Evolutionary conservation across 306 rosid species (phyloP).

Genomic region (Vigna nakashimae): DNA sequence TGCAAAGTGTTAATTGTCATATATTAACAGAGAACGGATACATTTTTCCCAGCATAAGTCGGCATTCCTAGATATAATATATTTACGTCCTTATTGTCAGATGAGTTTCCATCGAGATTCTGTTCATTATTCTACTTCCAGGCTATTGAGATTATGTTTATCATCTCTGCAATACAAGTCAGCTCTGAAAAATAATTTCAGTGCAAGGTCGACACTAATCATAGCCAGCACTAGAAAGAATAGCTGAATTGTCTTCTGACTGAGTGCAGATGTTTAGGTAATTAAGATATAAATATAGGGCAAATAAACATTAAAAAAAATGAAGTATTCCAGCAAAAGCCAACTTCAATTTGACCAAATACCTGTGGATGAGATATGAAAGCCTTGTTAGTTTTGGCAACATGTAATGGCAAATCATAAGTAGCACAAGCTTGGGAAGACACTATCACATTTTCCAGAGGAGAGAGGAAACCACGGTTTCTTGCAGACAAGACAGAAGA

Average conservation of each 20-base stretch:
- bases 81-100: too few relatives aligned
- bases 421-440: conserved; percentile 88
- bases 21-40: background rate
- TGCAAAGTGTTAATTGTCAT: background rate
- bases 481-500: conserved; percentile 73
- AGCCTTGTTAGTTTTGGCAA: conserved; percentile 66
- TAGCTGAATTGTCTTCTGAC: conserved; percentile 13
- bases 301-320: background rate
- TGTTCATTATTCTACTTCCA: conserved; percentile 6
- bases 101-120: background rate
- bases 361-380: conserved; percentile 91
- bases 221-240: conserved; percentile 14
- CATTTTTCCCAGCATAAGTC: conserved; percentile 2
- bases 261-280: background rate
- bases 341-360: conserved; percentile 29
- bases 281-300: background rate
- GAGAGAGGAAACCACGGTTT: conserved; percentile 70
- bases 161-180: background rate
- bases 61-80: conserved; percentile 1
- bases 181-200: background rate
- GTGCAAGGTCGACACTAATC: background rate
- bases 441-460: conserved; percentile 83
- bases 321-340: background rate
- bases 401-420: conserved; percentile 71
- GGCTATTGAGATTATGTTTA: background rate